Percentiles rank a stretch among this genome's conserved stretches.
These are phyloP conservation scores for Trametes coccinea DNA, from an alignment of 768 basidiomycete genomes.

Conservation along the genomic window DNA sequence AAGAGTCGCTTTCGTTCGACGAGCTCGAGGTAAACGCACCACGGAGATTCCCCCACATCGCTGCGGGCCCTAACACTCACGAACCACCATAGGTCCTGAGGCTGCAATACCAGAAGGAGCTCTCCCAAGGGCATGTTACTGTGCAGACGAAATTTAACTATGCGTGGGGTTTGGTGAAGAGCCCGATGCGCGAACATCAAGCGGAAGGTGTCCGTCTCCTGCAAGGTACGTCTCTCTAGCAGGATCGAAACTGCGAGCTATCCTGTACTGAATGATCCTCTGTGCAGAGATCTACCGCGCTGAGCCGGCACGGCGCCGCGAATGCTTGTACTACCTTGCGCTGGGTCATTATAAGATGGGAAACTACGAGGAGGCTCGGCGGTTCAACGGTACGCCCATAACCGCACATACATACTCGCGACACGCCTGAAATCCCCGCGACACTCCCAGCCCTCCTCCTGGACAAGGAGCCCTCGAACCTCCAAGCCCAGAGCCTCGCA, in stretches of 20 bases:
- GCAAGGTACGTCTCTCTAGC: conserved; percentile 59
- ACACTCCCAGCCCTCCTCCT: conserved; percentile 67
- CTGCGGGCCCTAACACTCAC: neutral
- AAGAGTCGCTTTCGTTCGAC: conserved; percentile 84
- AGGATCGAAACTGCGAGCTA: too few relatives aligned
- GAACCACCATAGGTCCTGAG: conserved; percentile 64
- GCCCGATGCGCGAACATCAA: conserved; percentile 79
- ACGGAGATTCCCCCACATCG: neutral
- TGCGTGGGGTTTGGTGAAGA: conserved; percentile 96
- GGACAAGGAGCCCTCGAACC: conserved; percentile 89
- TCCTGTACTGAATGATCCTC: too few relatives aligned
- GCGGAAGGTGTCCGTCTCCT: conserved; percentile 89
- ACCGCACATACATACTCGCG: neutral
- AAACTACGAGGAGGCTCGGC: conserved; percentile 89
- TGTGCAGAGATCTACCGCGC: conserved; percentile 83
- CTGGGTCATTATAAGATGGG: conserved; percentile 96
- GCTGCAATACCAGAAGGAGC: conserved; percentile 87
- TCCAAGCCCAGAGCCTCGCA: conserved; percentile 86
- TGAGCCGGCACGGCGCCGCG: conserved; percentile 83
- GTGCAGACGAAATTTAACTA: conserved; percentile 98
- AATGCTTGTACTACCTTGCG: conserved; percentile 96
- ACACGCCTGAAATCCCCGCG: neutral
- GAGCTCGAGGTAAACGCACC: conserved; percentile 72
- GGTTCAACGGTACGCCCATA: conserved; percentile 80
- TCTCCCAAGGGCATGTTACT: conserved; percentile 79